These are phyloP conservation scores for Logfia minima DNA, from an alignment of 129 eudicot genomes.

Conservation along the genomic window DNA sequence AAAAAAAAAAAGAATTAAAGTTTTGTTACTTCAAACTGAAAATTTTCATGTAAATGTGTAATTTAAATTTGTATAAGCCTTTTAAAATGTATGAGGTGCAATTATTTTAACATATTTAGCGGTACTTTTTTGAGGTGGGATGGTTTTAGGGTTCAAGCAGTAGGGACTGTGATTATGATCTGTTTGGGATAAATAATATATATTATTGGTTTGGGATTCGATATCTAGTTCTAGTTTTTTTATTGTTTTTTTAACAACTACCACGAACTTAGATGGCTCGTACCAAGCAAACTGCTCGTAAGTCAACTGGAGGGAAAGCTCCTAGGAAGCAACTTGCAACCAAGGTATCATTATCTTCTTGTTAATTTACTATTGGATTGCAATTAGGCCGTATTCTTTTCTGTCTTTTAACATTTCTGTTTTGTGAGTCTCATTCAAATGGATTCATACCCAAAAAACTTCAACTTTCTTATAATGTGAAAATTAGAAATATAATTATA, in stretches of 20 bases:
- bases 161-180: background rate
- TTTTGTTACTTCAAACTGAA: background rate
- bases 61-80: background rate
- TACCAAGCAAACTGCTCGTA: conserved; percentile 13
- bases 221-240: background rate
- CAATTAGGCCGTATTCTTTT: background rate
- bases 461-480: too few relatives aligned
- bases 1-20: too few relatives aligned
- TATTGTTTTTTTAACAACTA: background rate
- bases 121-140: background rate
- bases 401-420: background rate
- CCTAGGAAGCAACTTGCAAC: conserved; percentile 17
- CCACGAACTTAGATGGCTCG: background rate
- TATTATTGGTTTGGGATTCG: background rate
- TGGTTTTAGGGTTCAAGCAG: background rate
- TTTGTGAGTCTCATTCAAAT: background rate
- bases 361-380: background rate
- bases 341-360: background rate
- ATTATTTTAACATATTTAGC: background rate
- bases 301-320: conserved; percentile 13
- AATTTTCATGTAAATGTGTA: background rate
- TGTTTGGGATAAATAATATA: background rate
- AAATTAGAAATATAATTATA: too few relatives aligned
- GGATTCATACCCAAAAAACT: background rate
- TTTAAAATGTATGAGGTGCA: background rate